phyloP scores from a whole-genome alignment of 2,329 filamentous ascomycete species.

The Dactylella cylindrospora region DNA sequence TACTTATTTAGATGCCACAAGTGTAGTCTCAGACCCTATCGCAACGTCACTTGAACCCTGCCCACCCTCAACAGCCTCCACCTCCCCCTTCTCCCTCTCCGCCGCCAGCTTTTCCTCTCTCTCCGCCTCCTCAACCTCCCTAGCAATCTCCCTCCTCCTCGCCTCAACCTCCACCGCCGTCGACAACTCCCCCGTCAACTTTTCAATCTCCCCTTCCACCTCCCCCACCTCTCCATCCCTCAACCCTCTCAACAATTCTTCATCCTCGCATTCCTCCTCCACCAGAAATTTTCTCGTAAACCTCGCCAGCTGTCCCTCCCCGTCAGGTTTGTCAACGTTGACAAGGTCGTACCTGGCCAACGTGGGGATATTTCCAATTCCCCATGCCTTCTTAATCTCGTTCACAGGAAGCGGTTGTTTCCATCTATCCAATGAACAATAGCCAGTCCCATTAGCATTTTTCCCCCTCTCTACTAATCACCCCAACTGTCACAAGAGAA shows the following conservation, averaged over 20 bases:
- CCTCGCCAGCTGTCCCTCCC: conserved; percentile 51
- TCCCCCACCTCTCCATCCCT: not conserved
- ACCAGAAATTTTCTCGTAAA: conserved; percentile 24
- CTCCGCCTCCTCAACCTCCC: not conserved
- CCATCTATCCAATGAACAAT: conserved; percentile 51
- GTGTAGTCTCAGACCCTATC: conserved; percentile 4
- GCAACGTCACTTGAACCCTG: conserved; percentile 8
- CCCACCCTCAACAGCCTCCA: conserved; percentile 14
- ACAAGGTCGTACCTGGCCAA: conserved; percentile 51
- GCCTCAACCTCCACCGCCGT: not conserved
- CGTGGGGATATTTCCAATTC: conserved; percentile 51
- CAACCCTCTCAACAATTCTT: not conserved
- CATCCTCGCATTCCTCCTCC: conserved; percentile 21
- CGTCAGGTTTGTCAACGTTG: conserved; percentile 48
- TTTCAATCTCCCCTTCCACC: conserved; percentile 11
- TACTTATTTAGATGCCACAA: conserved; percentile 1
- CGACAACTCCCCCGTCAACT: no score
- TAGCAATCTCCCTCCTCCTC: conserved; percentile 10
- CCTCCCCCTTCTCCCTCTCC: conserved; percentile 3
- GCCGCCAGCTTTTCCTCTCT: not conserved
- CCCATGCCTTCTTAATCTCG: conserved; percentile 52
- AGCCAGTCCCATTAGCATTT: not conserved
- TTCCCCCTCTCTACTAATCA: not conserved
- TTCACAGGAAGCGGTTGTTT: conserved; percentile 49
- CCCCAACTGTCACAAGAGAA: conserved; percentile 17